These are phyloP conservation scores for Phoma sp. DNA, from an alignment of 2,329 filamentous ascomycete genomes.

Conservation along the genomic window DNA sequence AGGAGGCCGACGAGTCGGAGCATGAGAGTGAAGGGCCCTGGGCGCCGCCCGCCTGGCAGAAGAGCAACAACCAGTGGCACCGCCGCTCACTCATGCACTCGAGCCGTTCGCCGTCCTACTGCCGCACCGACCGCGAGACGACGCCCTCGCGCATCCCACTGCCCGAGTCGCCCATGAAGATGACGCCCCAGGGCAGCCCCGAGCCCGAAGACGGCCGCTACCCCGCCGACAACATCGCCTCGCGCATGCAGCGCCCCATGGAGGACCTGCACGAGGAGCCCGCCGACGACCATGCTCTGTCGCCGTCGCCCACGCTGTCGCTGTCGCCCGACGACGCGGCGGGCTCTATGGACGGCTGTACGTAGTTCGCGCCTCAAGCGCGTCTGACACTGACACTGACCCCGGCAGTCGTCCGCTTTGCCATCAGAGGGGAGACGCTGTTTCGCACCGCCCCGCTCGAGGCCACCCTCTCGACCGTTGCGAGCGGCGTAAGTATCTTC, in stretches of 20 bases:
- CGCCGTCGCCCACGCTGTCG: conserved; percentile 35
- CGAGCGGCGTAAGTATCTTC: conserved; percentile 63
- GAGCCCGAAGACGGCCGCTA: conserved; percentile 47
- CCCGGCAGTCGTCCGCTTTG: conserved; percentile 79
- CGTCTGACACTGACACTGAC: conserved; percentile 27
- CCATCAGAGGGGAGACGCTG: conserved; percentile 84
- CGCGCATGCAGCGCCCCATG: conserved; percentile 42
- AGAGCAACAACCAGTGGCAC: conserved; percentile 65
- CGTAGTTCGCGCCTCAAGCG: conserved; percentile 24
- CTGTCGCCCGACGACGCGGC: conserved; percentile 31
- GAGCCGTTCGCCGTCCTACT: conserved; percentile 64
- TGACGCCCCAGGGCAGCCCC: conserved; percentile 61
- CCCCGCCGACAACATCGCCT: conserved; percentile 41
- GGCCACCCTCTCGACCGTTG: conserved; percentile 68
- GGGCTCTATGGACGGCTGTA: conserved; percentile 43
- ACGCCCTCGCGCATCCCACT: conserved; percentile 65
- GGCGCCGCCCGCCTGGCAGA: conserved; percentile 70
- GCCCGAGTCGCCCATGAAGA: conserved; percentile 64
- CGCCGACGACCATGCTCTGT: conserved; percentile 33
- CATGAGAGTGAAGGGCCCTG: conserved; percentile 59
- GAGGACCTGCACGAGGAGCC: conserved; percentile 31
- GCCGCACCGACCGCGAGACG: conserved; percentile 59
- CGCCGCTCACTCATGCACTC: conserved; percentile 53
- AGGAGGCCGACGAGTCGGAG: conserved; percentile 52
- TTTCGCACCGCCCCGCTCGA: conserved; percentile 87